These are phyloP conservation scores for Candida boleticola DNA, from an alignment of 805 yeast genomes.

Conservation along the genomic window DNA sequence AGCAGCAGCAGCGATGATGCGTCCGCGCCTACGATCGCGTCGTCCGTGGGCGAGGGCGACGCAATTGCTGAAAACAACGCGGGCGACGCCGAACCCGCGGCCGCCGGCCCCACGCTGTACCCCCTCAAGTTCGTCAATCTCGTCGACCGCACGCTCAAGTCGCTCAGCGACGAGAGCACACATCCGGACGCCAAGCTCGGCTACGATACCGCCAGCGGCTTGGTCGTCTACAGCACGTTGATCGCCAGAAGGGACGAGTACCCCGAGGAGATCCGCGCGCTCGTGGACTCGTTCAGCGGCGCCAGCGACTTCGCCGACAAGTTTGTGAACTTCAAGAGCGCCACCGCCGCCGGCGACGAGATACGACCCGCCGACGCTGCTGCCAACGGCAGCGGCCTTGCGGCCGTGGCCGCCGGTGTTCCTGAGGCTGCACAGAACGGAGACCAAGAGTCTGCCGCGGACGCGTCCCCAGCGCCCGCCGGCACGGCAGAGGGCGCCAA, in stretches of 20 bases:
- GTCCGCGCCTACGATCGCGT: not conserved
- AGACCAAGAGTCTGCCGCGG: conserved; percentile 9
- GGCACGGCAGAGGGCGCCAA: not conserved
- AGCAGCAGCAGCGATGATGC: no score
- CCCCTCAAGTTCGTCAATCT: conserved; percentile 9
- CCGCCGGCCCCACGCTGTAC: conserved; percentile 1
- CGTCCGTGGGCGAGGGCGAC: not conserved
- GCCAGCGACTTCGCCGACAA: conserved; percentile 27
- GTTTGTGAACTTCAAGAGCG: conserved; percentile 23
- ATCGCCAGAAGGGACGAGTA: conserved; percentile 12
- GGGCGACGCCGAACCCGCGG: not conserved
- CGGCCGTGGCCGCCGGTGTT: not conserved
- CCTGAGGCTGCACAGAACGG: conserved; percentile 5
- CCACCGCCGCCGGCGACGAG: not conserved
- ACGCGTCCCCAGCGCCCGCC: not conserved
- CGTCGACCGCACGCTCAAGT: conserved; percentile 6
- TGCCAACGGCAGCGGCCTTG: not conserved
- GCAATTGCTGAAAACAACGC: not conserved
- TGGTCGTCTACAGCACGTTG: conserved; percentile 24
- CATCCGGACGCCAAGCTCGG: conserved; percentile 8
- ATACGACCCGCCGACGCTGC: conserved; percentile 5
- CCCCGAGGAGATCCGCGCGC: conserved; percentile 17
- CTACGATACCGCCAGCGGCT: conserved; percentile 19
- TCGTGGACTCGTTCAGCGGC: conserved; percentile 16
- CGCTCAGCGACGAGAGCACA: conserved; percentile 1